Percentiles rank a stretch among this genome's conserved stretches.
These are phyloP conservation scores for Baorangia bicolor DNA, from an alignment of 768 basidiomycete genomes.

Conservation along the genomic window DNA sequence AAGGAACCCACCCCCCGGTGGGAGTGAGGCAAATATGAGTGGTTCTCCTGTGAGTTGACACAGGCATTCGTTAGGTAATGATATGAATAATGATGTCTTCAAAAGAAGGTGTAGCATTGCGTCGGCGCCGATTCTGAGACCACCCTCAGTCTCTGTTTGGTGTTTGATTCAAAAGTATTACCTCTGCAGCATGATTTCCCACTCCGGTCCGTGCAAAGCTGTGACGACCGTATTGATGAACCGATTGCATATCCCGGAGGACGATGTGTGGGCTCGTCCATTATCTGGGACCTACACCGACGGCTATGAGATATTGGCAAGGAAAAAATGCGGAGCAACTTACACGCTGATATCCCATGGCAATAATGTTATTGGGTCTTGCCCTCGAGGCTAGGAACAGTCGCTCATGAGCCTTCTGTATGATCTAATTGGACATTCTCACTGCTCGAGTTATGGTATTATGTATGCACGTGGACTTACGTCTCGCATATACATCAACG, in stretches of 20 bases:
- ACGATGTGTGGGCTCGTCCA: slow-evolving; percentile 39
- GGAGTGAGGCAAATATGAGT: slow-evolving; percentile 45
- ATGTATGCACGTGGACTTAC: slow-evolving; percentile 33
- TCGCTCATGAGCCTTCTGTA: slow-evolving; percentile 58
- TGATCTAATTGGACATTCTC: slow-evolving; percentile 40
- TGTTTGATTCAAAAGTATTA: slow-evolving; percentile 20
- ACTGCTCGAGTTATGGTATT: too few relatives aligned
- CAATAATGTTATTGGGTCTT: slow-evolving; percentile 57
- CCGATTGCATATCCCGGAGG: slow-evolving; percentile 51
- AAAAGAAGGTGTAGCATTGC: slow-evolving; percentile 77
- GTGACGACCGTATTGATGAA: slow-evolving; percentile 77
- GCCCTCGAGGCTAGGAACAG: slow-evolving; percentile 43
- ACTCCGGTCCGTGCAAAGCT: slow-evolving; percentile 60
- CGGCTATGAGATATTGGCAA: background rate
- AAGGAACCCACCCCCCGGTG: slow-evolving; percentile 13
- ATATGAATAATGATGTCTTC: slow-evolving; percentile 69
- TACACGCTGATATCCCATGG: slow-evolving; percentile 63
- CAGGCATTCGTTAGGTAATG: slow-evolving; percentile 79
- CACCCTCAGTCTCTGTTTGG: background rate
- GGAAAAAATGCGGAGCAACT: slow-evolving; percentile 11
- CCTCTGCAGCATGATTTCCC: slow-evolving; percentile 66
- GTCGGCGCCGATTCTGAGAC: slow-evolving; percentile 68
- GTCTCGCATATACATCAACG: slow-evolving; percentile 54
- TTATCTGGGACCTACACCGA: slow-evolving; percentile 24
- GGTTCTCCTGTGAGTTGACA: slow-evolving; percentile 82